Base-by-base conservation (phyloP, 352 stramenopile genomes). In the Phytophthora pisi region DNA sequence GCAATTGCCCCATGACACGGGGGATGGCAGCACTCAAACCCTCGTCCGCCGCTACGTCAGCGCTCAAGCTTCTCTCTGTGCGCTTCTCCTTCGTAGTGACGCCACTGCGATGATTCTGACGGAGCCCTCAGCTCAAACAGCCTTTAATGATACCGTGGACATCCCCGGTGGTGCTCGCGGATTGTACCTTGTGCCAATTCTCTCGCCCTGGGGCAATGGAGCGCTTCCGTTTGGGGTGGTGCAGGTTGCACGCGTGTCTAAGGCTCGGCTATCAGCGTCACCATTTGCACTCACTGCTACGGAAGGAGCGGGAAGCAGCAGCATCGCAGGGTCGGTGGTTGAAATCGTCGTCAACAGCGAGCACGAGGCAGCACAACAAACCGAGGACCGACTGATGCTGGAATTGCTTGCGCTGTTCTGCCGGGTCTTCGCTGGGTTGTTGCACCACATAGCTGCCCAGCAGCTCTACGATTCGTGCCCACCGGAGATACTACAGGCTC, bases 131-230 rank as follows among this genome's bases (percentile, higher is more conserved):
- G 75, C 77, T 0, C 72, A 92, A 52, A 66, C 82, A 20, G 75
- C 61, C 3, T 93, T 87, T 66, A 93, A 93, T 38, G 83, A 91
- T 51, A 91, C 81, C 0, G 81, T 90, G 3, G 86, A 93, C 51
- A 75, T 92, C 24, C 68, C 71, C 20, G 82, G 83, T 2, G 82
- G 82, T 0, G 78, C 80, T 24, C 66, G 78, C 42, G 86, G 83
- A 0, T 51, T 92, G 51, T 91, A 91, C 47, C 62, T 94, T 7
- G 71, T 67, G 1, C 72, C 81, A 4, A 92, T 91, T 57, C 53
- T 70, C 6, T 89, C 84, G 13, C 75, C 78, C 1, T 91, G 81
- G 82, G 61, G 68, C 1, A 57, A 70, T 4, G 55, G 43, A 9
- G 58, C 75, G 0, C 54, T 73, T 1, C 77, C 82, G 3, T 77